Evolutionary conservation across 2,329 filamentous ascomycete genomes (phyloP).

Genomic region (Monosporascus cannonballus): DNA sequence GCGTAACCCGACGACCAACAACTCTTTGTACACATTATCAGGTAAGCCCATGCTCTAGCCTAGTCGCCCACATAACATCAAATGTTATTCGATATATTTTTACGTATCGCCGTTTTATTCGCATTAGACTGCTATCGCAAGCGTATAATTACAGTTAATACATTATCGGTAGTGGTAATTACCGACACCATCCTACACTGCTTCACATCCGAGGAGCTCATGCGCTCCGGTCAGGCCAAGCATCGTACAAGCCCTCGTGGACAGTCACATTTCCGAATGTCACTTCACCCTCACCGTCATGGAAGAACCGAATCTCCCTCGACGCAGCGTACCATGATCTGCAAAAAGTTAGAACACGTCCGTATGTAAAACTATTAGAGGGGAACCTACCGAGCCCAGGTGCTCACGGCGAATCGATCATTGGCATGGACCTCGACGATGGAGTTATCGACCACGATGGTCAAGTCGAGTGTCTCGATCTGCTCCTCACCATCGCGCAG

Average conservation of each 20-base stretch:
- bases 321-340: constrained; percentile 31
- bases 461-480: constrained; percentile 33
- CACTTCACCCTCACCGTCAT: constrained; percentile 25
- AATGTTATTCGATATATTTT: too few relatives aligned
- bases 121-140: too few relatives aligned
- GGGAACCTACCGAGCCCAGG: constrained; percentile 33
- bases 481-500: constrained; percentile 17
- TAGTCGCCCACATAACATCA: too few relatives aligned
- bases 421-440: constrained; percentile 35
- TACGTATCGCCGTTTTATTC: too few relatives aligned
- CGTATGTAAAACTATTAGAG: background rate
- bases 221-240: constrained; percentile 25
- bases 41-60: too few relatives aligned
- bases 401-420: constrained; percentile 33
- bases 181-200: too few relatives aligned
- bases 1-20: too few relatives aligned
- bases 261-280: constrained; percentile 27
- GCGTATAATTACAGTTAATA: too few relatives aligned
- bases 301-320: constrained; percentile 29
- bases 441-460: constrained; percentile 33
- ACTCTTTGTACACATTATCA: too few relatives aligned
- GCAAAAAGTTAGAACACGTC: constrained; percentile 12
- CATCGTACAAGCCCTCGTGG: constrained; percentile 30
- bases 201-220: background rate
- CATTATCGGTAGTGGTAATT: too few relatives aligned